Base-by-base conservation (phyloP, 169 alveolate species). In the Condylostoma magnum region DNA sequence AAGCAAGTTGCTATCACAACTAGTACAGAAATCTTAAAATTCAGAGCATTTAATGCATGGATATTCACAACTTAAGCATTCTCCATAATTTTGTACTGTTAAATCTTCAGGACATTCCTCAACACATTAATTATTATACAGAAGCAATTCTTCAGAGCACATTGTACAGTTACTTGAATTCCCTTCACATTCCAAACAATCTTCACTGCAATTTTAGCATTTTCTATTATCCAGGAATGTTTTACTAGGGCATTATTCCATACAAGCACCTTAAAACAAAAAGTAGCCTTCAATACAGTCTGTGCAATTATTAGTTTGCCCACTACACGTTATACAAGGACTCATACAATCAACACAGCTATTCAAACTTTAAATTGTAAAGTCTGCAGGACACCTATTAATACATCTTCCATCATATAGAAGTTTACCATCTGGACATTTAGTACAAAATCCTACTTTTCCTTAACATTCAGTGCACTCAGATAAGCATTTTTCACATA, bases 81-180 rank as follows among this genome's bases (percentile, higher is more conserved):
- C 48, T 41, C 15, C 15, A 41, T 41, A 10, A 10, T 41, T 10
- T 10, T 10, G 10, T 10, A 41, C 15, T 41, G 48, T 41, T 10
- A 41, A 27, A n/a, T 57, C 73, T 18, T 63, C 58, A 18, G 54
- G 58, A 33, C 73, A 63, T 0, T 3, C 4, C 12, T 63, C 60
- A 18, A 38, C n/a, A 46, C 73, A 63, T 28, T 63, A 22, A 37
- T 44, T 22, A 28, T 63, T 43, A 46, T 41, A 41, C 6, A 63
- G 30, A 4, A 20, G 10, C 31, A 22, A 20, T 18, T 22, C 55
- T 37, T 22, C 63, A 25, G 22, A 3, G n/a, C 73, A 63, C 3
- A 34, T 25, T 6, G 18, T 63, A 33, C 73, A 63, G 3, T 37
- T 22, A 25, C 27, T 46, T 5, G 31, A 2, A 1, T n/a, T 8